phyloP scores from a whole-genome alignment of 352 stramenopile species.

The Pythium phragmiticola region DNA sequence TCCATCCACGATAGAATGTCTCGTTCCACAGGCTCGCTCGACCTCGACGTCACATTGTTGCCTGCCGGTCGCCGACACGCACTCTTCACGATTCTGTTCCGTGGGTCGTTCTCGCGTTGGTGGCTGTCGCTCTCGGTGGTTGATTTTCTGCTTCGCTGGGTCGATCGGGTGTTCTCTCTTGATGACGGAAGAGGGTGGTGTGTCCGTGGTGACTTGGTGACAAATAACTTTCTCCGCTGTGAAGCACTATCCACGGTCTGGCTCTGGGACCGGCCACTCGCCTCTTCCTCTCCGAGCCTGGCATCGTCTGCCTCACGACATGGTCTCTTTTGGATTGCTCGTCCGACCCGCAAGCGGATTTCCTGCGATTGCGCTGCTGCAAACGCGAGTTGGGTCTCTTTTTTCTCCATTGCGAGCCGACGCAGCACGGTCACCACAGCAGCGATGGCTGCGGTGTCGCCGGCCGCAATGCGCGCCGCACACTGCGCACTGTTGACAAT shows the following conservation, averaged over 20 bases:
- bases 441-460: conserved; percentile 36
- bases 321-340: not conserved
- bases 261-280: not conserved
- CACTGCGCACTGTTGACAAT: conserved; percentile 49
- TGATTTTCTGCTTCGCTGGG: not conserved
- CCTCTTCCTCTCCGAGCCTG: not conserved
- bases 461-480: conserved; percentile 34
- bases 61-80: not conserved
- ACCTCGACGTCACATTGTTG: not conserved
- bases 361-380: not conserved
- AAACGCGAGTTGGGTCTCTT: not conserved
- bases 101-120: not conserved
- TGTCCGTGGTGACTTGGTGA: not conserved
- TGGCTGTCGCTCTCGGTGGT: not conserved
- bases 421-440: conserved; percentile 49
- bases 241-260: not conserved
- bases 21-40: not conserved
- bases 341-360: not conserved
- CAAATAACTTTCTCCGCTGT: not conserved
- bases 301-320: not conserved
- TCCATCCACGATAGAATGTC: not conserved
- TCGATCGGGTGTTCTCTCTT: not conserved
- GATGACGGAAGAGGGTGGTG: not conserved
- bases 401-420: conserved; percentile 24
- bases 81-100: not conserved